phyloP scores from a whole-genome alignment of 768 basidiomycete species.

The Naematelia encephala region DNA sequence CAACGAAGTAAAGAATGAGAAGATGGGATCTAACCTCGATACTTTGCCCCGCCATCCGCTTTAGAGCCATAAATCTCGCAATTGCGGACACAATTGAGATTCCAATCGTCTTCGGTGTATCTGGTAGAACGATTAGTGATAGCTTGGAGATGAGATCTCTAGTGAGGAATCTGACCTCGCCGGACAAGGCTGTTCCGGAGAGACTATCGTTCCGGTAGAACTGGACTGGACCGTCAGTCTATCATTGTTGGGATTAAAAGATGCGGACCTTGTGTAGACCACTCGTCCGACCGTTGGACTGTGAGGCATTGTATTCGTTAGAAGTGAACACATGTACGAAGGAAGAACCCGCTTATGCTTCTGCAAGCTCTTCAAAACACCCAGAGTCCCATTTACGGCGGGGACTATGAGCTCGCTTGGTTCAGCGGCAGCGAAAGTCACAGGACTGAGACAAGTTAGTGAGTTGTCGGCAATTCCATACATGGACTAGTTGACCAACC shows the following conservation, averaged over 20 bases:
- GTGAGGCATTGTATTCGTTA: not conserved
- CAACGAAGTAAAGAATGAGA: not conserved
- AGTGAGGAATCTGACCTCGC: too few species aligned
- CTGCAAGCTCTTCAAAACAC: constrained; percentile 60
- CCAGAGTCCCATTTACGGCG: constrained; percentile 66
- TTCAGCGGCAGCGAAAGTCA: constrained; percentile 13
- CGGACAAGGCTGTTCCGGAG: too few species aligned
- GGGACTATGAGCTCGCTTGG: constrained; percentile 59
- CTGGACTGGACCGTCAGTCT: too few species aligned
- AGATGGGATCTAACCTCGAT: not conserved
- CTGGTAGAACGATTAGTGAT: not conserved
- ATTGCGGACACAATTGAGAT: constrained; percentile 3
- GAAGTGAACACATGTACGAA: not conserved
- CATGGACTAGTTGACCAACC: not conserved
- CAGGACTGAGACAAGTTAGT: constrained; percentile 5
- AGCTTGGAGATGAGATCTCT: constrained; percentile 20
- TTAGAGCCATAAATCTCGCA: constrained; percentile 2
- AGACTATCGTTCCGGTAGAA: too few species aligned
- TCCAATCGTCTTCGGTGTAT: constrained; percentile 17
- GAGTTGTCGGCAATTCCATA: not conserved
- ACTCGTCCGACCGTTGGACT: constrained; percentile 59
- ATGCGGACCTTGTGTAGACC: constrained; percentile 61
- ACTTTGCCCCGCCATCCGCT: constrained; percentile 10
- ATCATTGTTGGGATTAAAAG: too few species aligned
- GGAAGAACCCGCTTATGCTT: constrained; percentile 56